Conservation (phyloP, 805 yeast genomes). For the Ogataea kodamae region DNA sequence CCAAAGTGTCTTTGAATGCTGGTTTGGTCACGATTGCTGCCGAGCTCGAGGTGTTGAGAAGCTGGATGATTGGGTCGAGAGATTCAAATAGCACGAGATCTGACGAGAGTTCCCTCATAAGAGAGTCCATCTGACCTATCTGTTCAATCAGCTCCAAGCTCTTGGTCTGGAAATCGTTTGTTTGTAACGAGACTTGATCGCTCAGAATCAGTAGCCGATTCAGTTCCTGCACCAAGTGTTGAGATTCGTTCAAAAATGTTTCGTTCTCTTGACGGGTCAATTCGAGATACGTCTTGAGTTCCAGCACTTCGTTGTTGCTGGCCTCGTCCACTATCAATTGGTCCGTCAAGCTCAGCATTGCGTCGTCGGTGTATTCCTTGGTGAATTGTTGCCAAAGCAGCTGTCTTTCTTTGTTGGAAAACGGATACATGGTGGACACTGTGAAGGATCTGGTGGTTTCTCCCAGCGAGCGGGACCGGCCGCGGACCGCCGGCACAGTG, state of each 20-base stretch:
- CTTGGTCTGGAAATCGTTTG: conserved; percentile 58
- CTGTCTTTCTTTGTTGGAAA: conserved; percentile 37
- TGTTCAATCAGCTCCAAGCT: conserved; percentile 49
- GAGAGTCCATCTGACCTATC: conserved; percentile 39
- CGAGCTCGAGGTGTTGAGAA: conserved; percentile 58
- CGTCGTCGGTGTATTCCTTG: conserved; percentile 40
- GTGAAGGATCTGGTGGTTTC: not conserved
- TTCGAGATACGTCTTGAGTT: conserved; percentile 36
- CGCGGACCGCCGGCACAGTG: too few relatives aligned
- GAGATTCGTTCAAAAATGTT: conserved; percentile 44
- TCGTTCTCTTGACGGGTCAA: conserved; percentile 27
- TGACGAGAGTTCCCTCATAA: conserved; percentile 43
- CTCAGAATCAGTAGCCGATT: conserved; percentile 48
- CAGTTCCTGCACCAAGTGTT: conserved; percentile 42
- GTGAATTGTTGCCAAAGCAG: conserved; percentile 35
- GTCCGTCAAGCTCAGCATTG: conserved; percentile 38
- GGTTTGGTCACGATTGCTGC: conserved; percentile 65
- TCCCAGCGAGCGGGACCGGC: conserved; percentile 5
- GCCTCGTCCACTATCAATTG: conserved; percentile 39
- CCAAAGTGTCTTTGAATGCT: conserved; percentile 51
- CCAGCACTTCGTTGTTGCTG: conserved; percentile 32
- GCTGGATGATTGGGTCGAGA: conserved; percentile 65
- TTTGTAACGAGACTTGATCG: conserved; percentile 56
- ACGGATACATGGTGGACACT: conserved; percentile 30
- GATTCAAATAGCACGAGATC: conserved; percentile 62